Evolutionary conservation across 441 rosid species (phyloP).

Genomic region (Flueggea neowawraea): DNA sequence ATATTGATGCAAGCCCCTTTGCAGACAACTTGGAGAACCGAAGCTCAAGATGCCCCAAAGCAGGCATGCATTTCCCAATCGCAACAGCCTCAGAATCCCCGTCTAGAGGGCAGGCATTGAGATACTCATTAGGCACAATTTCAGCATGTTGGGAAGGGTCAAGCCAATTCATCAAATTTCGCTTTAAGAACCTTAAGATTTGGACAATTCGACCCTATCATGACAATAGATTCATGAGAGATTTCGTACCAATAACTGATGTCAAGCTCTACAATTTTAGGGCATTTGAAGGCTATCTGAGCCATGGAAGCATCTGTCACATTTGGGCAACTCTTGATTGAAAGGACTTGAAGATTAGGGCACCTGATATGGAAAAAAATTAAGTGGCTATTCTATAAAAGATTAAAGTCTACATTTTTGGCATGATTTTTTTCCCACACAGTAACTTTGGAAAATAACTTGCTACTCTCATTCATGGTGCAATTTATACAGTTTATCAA

Average conservation of each 20-base stretch:
- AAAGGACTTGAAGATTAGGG: constrained; percentile 54
- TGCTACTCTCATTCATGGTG: too few relatives aligned
- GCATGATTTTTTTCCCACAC: too few relatives aligned
- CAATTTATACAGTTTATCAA: too few relatives aligned
- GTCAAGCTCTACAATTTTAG: constrained; percentile 56
- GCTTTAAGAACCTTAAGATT: constrained; percentile 50
- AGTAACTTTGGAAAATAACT: too few relatives aligned
- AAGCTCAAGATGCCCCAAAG: constrained; percentile 54
- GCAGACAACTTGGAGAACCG: constrained; percentile 48
- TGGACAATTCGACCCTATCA: constrained; percentile 54
- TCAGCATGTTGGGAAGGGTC: constrained; percentile 48
- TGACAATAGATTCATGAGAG: constrained; percentile 50
- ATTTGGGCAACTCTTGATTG: constrained; percentile 56
- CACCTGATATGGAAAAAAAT: constrained; percentile 35
- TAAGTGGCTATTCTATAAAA: too few relatives aligned
- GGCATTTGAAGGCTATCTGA: constrained; percentile 50
- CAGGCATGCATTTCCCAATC: constrained; percentile 57
- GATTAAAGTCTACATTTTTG: too few relatives aligned
- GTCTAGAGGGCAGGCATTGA: constrained; percentile 65
- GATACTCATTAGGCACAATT: constrained; percentile 51
- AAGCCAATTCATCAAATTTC: constrained; percentile 57
- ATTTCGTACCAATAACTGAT: constrained; percentile 69
- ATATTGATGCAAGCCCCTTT: constrained; percentile 41
- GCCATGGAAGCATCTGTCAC: constrained; percentile 63
- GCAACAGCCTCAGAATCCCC: constrained; percentile 61